These are phyloP conservation scores for Viridothelium virens DNA, from an alignment of 495 filamentous ascomycete species.

Conservation along the genomic window DNA sequence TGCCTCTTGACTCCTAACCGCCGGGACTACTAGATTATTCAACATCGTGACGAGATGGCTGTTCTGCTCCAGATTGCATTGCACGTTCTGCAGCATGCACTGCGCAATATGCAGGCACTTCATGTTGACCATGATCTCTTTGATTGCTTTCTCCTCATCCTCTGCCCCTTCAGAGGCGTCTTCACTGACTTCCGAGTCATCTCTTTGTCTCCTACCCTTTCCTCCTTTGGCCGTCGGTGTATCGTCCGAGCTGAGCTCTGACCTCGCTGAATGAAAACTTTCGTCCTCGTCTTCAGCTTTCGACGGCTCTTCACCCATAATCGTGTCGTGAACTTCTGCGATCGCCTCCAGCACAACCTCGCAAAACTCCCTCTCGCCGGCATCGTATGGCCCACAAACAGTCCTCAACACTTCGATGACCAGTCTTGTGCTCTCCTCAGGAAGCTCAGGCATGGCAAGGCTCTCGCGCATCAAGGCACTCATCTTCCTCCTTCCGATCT, in stretches of 20 bases:
- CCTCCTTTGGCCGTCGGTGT: constrained; percentile 44
- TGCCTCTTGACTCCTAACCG: constrained; percentile 85
- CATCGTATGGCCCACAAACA: constrained; percentile 66
- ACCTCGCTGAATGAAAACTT: constrained; percentile 84
- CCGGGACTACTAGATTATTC: constrained; percentile 92
- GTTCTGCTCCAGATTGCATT: constrained; percentile 76
- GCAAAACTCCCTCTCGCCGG: constrained; percentile 88
- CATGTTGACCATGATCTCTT: constrained; percentile 92
- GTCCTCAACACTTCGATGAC: constrained; percentile 72
- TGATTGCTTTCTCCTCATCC: constrained; percentile 67
- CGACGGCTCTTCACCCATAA: constrained; percentile 44
- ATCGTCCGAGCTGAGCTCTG: constrained; percentile 53
- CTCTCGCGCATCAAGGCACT: constrained; percentile 79
- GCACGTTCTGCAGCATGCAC: constrained; percentile 90
- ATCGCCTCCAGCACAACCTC: constrained; percentile 86
- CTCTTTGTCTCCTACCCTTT: constrained; percentile 48
- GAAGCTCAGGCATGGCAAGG: constrained; percentile 75
- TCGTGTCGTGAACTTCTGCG: constrained; percentile 90
- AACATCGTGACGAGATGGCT: constrained; percentile 85
- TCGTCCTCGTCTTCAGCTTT: constrained; percentile 57
- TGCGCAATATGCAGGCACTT: constrained; percentile 96
- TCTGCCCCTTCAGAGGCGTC: constrained; percentile 39
- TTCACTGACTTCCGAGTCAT: constrained; percentile 8
- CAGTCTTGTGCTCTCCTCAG: constrained; percentile 86
- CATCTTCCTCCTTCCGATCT: constrained; percentile 91